Percentiles rank a stretch among this genome's conserved stretches.
phyloP scores from a whole-genome alignment of 2,329 filamentous ascomycete species.

The Metarhizium anisopliae region DNA sequence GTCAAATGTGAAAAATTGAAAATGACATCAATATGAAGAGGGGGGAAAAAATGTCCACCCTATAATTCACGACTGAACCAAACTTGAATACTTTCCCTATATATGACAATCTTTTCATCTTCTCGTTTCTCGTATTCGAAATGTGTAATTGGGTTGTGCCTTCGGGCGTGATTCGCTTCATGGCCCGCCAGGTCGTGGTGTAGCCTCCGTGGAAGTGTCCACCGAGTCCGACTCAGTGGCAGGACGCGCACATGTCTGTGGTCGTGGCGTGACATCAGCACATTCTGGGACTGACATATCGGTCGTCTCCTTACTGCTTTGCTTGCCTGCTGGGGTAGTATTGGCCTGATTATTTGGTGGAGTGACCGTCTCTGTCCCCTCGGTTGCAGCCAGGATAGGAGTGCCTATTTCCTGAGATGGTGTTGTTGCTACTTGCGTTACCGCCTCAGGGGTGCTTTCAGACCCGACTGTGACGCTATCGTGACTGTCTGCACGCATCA shows the following conservation, averaged over 20 bases:
- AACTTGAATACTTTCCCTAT: background rate
- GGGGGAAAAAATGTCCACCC: background rate
- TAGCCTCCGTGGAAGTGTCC: slow-evolving; percentile 23
- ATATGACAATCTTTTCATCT: background rate
- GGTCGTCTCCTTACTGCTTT: background rate
- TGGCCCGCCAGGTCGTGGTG: slow-evolving; percentile 26
- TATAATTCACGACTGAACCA: background rate
- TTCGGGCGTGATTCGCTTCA: slow-evolving; percentile 4
- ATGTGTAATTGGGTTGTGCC: background rate
- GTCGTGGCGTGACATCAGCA: slow-evolving; percentile 24
- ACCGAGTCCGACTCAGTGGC: background rate
- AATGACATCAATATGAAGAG: slow-evolving; percentile 4
- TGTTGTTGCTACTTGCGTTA: slow-evolving; percentile 41
- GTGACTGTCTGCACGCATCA: slow-evolving; percentile 95
- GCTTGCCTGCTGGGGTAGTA: background rate
- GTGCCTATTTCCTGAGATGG: slow-evolving; percentile 33
- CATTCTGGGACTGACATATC: background rate
- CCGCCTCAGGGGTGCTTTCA: slow-evolving; percentile 41
- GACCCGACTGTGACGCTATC: slow-evolving; percentile 59
- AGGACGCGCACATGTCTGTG: slow-evolving; percentile 12
- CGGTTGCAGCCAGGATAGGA: slow-evolving; percentile 16
- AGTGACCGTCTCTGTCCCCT: background rate
- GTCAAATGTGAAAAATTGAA: slow-evolving; percentile 3
- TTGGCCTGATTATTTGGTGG: slow-evolving; percentile 11
- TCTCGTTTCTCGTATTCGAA: background rate